Evolutionary conservation across 1,284 basidiomycete genomes (phyloP), one percentile per base, ranked within the genome.

Genomic region (Moesziomyces sp.): DNA sequence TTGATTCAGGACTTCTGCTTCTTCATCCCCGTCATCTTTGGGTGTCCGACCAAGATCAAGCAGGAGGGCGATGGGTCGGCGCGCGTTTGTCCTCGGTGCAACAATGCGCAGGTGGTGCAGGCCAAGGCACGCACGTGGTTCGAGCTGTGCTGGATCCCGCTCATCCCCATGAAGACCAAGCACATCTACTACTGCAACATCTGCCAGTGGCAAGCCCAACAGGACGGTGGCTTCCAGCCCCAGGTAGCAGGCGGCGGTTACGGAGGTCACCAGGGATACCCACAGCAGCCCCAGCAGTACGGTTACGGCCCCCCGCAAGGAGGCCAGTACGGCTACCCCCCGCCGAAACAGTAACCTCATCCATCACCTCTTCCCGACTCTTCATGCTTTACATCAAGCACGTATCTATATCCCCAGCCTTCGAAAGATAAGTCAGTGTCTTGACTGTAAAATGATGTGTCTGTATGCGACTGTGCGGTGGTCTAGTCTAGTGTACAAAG

Each of bases 171-270:
- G 55, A 74, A 72, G 50, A 46, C 56, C 7, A 69, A 68, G 44
- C 79, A 82, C 52, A 76, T 83, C 50, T 83, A 63, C 67, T 56
- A 71, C 43, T 83, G 82, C 58, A 77, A 76, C 54, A 83, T 83
- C 50, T 83, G 82, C 48, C 78, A 81, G 52, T 83, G 81, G 81
- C 78, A 76, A 46, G 46, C 68, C 8, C 52, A 59, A 1, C 76
- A 77, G 38, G 76, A 78, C 40, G 76, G 76, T 5, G 72, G 74
- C 19, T 83, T 58, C 68, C 76, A 80, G 55, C 81, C 81, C 1
- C 76, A 67, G 30, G 52, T 63, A 0, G 78, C 78, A 0, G 48
- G 47, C 4, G 74, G 66, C 3, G 77, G 73, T 3, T 71, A 62
- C 26, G 68, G 64, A 5, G 60, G 66, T 18, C 58, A 73, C 50